Base-by-base conservation (phyloP, 768 basidiomycete genomes). In the Naganishia antarctica region DNA sequence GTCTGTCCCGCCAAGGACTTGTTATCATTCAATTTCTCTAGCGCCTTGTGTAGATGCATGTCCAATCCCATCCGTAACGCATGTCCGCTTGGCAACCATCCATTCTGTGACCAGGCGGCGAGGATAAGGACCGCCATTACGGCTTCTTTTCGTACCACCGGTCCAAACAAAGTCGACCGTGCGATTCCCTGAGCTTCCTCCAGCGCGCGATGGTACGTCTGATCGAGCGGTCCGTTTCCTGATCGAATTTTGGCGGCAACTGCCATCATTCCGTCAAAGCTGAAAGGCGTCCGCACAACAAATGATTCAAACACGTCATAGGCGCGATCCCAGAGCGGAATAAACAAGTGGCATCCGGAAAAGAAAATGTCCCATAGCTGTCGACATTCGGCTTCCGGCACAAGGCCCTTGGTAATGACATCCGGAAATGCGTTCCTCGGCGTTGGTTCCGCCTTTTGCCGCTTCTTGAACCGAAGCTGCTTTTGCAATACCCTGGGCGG, bases 181-280 rank as follows among this genome's bases (percentile, higher is more conserved):
- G 93, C 93, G 70, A 97, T 94, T 49, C 91, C 91, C 76, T 94
- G 92, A 26, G 93, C 91, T 79, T 96, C 91, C 75, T 94, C 91
- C 46, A 94, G 81, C 74, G 89, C 89, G 73, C 86, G 86, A 81
- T 92, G 91, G 78, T 91, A 93, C 0, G 90, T 88, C 48, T 86
- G 82, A 66, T 85, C 86, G 45, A 90, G 84, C 31, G 88, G 88
- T 32, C 71, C 64, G 71, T 87, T 91, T 25, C 91, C 92, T 68
- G 89, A 88, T 73, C 90, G 84, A 72, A 97, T 91, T 79, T 91
- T 93, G 61, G 87, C 85, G 51, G 91, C 92, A 51, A 96, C 86
- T 47, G 92, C 90, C 57, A 97, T 82, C 72, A 97, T 87, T 65
- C 91, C 87, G 78, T 94, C 90, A 77, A 92, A 92, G 60, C 91